Evolutionary conservation across 2,329 filamentous ascomycete species (phyloP), one percentile per base, ranked within the genome.

Genomic region (Aureobasidium sp.): DNA sequence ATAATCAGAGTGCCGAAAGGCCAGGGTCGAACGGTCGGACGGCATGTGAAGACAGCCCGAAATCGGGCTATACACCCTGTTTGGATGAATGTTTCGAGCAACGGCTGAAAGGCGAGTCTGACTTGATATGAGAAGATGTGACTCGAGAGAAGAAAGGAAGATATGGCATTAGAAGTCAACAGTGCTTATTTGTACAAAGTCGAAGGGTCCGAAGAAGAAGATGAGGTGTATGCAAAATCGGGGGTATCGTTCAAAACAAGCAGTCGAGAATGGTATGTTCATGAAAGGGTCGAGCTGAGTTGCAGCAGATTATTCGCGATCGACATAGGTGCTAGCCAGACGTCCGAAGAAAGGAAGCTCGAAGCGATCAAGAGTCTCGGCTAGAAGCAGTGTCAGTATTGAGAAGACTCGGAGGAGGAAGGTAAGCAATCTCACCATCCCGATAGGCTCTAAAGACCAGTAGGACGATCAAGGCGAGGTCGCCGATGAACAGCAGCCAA

Each of bases 321-420:
- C 93, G 62, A 97, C 82, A 71, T 97, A 93, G 29, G 88, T 88
- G 75, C 88, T 96, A 47, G 94, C 94, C 68, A 97, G 78, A 45
- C 81, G 81, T 5, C 94, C 94, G 70, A 97, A 88, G 70, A 96
- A 85, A 0, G 93, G 93, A 2, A 97, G 82, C 74, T 97, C 92
- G 65, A 87, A 95, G 72, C 93, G 78, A 67, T 79, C 73, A 44
- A 87, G 77, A 1, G 81, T 85, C 65, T 87, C 84, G 57, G 86
- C 84, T 87, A 22, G 67, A 42, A 22, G n/a, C 52, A 8, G 15
- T 4, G 20, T 64, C 31, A 64, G 61, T n/a, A 56, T 8, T 6
- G 7, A n/a, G 3, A 3, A 5, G 31, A 22, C 27, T 15, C 9
- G 3, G 15, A 11, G n/a, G 39, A 56, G 15, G 14, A 39, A 2